Conservation (phyloP, 2,329 filamentous ascomycete species). For the Zymoseptoria crescenta region DNA sequence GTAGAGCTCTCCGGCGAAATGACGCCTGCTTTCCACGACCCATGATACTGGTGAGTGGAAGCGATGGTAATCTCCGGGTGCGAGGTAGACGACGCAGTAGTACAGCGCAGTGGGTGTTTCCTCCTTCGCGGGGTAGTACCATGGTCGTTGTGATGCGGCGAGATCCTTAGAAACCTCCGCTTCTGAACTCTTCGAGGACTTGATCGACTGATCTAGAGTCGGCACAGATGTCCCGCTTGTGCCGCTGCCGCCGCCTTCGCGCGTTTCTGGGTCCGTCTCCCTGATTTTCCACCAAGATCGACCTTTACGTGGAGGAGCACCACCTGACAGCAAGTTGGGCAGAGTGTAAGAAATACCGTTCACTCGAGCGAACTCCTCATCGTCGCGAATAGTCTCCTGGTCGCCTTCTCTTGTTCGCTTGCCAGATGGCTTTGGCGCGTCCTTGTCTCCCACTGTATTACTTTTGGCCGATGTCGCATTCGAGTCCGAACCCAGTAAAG, state of each 20-base stretch:
- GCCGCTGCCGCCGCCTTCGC: constrained; percentile 10
- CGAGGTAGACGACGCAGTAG: constrained; percentile 92
- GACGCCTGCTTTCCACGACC: constrained; percentile 90
- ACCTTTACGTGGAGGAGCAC: constrained; percentile 10
- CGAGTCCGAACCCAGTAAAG: constrained; percentile 60
- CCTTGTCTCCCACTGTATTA: constrained; percentile 30
- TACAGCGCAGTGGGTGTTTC: constrained; percentile 61
- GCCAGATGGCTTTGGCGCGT: constrained; percentile 28
- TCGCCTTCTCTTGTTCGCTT: constrained; percentile 33
- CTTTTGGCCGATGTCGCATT: constrained; percentile 37
- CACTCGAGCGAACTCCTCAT: constrained; percentile 87
- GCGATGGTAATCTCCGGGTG: constrained; percentile 94
- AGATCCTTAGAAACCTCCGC: constrained; percentile 78
- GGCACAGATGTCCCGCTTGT: constrained; percentile 32
- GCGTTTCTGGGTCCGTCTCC: constrained; percentile 9
- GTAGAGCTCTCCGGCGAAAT: constrained; percentile 94
- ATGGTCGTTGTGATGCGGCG: constrained; percentile 52
- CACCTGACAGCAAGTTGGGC: constrained; percentile 76
- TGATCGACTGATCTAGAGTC: constrained; percentile 59
- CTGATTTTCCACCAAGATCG: constrained; percentile 17
- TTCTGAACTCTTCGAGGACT: constrained; percentile 62
- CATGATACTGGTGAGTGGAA: constrained; percentile 94
- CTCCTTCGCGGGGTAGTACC: constrained; percentile 35
- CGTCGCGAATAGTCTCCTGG: constrained; percentile 60
- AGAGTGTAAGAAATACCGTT: constrained; percentile 96